These are phyloP conservation scores for Heliamphora exappendiculata DNA, from an alignment of 148 eudicot genomes.

Conservation along the genomic window DNA sequence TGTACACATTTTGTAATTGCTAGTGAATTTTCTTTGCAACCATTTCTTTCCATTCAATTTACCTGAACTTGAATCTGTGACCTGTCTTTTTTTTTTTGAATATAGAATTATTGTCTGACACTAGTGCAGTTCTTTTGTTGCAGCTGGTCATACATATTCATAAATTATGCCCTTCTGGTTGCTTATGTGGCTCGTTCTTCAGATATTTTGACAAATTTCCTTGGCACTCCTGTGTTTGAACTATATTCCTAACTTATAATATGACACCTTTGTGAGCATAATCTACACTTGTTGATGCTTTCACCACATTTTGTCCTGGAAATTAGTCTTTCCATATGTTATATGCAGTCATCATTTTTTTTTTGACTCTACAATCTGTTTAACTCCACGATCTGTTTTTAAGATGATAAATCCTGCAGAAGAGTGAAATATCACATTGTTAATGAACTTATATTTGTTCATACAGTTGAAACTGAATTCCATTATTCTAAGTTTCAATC, in stretches of 20 bases:
- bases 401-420: background rate
- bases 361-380: background rate
- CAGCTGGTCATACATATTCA: constrained; percentile 96
- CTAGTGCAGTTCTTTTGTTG: constrained; percentile 24
- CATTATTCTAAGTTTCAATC: background rate
- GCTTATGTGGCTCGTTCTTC: constrained; percentile 93
- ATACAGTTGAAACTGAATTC: background rate
- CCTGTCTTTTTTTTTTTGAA: background rate
- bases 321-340: background rate
- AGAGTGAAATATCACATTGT: background rate
- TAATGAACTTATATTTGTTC: background rate
- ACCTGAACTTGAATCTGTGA: background rate
- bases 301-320: background rate
- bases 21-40: background rate
- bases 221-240: constrained; percentile 79
- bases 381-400: background rate
- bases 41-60: background rate
- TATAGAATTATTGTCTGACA: constrained; percentile 18
- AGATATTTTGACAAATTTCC: constrained; percentile 71
- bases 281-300: background rate
- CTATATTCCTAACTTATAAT: constrained; percentile 13
- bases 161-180: constrained; percentile 90
- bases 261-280: background rate
- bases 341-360: background rate
- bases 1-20: background rate